Conservation (phyloP, 768 basidiomycete species). For the Rhodosporidiobolus odoratus region DNA sequence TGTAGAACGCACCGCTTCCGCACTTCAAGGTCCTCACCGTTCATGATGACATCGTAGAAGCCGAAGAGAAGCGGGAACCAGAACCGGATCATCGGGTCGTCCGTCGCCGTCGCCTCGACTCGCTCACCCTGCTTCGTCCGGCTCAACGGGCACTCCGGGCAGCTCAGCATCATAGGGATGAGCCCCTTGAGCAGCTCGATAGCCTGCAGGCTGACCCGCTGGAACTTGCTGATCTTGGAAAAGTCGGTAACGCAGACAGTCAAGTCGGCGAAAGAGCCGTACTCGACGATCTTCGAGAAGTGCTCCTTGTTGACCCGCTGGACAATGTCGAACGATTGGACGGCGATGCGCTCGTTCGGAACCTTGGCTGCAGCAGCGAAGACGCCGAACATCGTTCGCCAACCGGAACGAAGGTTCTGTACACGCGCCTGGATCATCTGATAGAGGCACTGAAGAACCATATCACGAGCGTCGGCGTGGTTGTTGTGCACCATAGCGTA, state of each 20-base stretch:
- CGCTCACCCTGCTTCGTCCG: constrained; percentile 41
- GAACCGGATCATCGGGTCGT: constrained; percentile 85
- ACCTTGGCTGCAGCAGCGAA: constrained; percentile 92
- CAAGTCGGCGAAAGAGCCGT: constrained; percentile 91
- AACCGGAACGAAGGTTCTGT: constrained; percentile 92
- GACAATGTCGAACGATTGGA: constrained; percentile 92
- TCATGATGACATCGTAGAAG: constrained; percentile 99
- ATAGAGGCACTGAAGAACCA: constrained; percentile 96
- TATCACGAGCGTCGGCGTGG: constrained; percentile 91
- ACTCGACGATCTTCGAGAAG: constrained; percentile 80
- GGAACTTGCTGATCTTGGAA: constrained; percentile 98
- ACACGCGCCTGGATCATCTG: constrained; percentile 97
- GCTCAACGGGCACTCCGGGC: constrained; percentile 59
- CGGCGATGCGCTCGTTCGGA: constrained; percentile 72
- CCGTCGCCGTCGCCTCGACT: constrained; percentile 31
- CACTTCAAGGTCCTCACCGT: constrained; percentile 96
- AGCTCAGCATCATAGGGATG: constrained; percentile 83
- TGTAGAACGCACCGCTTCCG: constrained; percentile 68
- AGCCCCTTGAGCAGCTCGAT: constrained; percentile 79
- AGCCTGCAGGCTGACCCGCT: constrained; percentile 91
- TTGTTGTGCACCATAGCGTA: constrained; percentile 95
- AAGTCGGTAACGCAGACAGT: constrained; percentile 98
- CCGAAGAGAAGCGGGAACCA: constrained; percentile 96
- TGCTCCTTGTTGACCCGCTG: constrained; percentile 83
- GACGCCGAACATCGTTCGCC: constrained; percentile 98